Conservation (phyloP, 1,284 basidiomycete species). For the Cystobasidium pallidum region DNA sequence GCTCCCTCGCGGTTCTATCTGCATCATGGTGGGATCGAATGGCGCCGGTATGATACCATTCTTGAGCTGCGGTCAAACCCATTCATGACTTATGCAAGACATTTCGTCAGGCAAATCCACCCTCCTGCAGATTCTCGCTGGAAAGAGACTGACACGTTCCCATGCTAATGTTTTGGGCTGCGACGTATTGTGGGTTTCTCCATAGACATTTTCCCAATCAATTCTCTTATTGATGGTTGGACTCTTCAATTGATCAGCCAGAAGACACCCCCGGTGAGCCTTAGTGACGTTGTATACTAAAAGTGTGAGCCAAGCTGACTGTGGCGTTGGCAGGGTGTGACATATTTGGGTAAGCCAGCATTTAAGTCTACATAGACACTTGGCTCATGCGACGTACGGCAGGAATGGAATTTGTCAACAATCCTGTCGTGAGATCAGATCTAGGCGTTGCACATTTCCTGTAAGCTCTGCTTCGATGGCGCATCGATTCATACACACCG, state of each 20-base stretch:
- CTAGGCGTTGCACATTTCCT: constrained; percentile 87
- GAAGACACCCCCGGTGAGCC: constrained; percentile 59
- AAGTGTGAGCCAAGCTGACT: not conserved
- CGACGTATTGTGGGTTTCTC: constrained; percentile 70
- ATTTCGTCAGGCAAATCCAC: constrained; percentile 78
- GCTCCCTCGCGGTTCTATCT: constrained; percentile 73
- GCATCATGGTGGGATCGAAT: constrained; percentile 86
- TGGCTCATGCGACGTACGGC: not conserved
- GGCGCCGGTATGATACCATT: constrained; percentile 65
- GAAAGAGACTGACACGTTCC: constrained; percentile 75
- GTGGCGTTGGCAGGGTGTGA: constrained; percentile 64
- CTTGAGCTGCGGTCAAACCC: constrained; percentile 18
- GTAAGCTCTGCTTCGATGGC: constrained; percentile 21
- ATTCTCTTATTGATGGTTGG: not conserved
- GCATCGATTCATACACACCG: not conserved
- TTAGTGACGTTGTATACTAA: not conserved
- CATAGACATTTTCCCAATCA: not conserved
- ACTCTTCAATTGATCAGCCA: constrained; percentile 50
- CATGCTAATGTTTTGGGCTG: constrained; percentile 72
- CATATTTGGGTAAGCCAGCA: constrained; percentile 81
- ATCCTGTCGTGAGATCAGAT: constrained; percentile 93
- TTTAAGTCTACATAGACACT: not conserved
- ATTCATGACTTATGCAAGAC: not conserved
- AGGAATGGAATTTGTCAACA: constrained; percentile 74
- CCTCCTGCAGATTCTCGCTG: constrained; percentile 88